A percentile compares a stretch with the other conserved stretches of the same genome.
Conservation (phyloP, 2,329 filamentous ascomycete species). For the Aspergillus clavatus region DNA sequence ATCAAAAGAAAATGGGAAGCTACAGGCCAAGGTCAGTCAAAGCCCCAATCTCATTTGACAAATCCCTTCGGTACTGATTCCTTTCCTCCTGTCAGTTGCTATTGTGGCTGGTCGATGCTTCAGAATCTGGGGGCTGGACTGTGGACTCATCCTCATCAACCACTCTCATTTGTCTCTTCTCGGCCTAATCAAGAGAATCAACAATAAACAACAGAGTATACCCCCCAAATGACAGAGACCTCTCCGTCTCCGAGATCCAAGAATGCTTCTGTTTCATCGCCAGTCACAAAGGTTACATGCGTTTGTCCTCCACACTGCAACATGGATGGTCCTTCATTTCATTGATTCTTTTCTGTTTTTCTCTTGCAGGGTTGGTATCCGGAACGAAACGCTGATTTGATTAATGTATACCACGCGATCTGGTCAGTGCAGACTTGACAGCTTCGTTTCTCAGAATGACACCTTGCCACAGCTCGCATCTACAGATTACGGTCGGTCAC, state of each 20-base stretch:
- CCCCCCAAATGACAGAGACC: not conserved
- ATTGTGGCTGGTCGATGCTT: not conserved
- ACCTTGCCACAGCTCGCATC: not conserved
- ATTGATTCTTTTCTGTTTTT: not conserved
- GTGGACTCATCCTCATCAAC: not conserved
- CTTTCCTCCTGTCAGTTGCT: not conserved
- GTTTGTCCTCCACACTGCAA: slow-evolving; percentile 1
- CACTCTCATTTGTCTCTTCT: not conserved
- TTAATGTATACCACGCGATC: not conserved
- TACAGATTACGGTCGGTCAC: not conserved
- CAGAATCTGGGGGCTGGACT: not conserved
- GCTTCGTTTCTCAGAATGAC: not conserved
- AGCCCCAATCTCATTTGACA: not conserved
- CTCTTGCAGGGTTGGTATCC: too few species aligned
- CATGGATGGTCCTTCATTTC: not conserved
- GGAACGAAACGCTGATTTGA: too few species aligned
- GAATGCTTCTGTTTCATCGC: slow-evolving; percentile 13
- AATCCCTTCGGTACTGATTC: not conserved
- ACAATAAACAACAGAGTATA: not conserved
- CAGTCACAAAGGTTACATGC: slow-evolving; percentile 10
- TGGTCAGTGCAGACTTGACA: not conserved
- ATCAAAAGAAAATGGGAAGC: slow-evolving; percentile 1
- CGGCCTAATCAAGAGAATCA: not conserved
- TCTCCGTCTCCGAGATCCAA: not conserved
- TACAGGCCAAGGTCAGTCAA: not conserved